These are phyloP conservation scores for Mesembryanthemum crystallinum DNA, from an alignment of 148 eudicot genomes.

Conservation along the genomic window DNA sequence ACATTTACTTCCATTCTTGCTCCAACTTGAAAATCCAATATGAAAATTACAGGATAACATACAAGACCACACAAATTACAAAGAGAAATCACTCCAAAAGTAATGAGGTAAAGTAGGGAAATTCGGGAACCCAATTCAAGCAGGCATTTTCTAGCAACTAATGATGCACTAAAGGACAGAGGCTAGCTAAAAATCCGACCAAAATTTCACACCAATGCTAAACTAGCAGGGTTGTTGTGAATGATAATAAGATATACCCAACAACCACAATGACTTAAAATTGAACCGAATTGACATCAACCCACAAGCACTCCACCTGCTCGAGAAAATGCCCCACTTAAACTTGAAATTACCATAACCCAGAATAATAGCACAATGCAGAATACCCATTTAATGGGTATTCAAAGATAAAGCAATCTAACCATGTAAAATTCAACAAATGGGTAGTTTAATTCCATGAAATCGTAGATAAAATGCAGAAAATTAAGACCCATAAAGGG, in stretches of 20 bases:
- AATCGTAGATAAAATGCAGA: neutral
- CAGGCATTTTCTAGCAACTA: neutral
- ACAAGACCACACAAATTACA: too few species aligned
- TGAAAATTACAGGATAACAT: too few species aligned
- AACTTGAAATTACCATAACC: neutral
- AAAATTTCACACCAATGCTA: neutral
- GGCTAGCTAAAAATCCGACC: neutral
- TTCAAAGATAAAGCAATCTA: neutral
- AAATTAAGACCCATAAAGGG: neutral
- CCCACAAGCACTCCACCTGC: slow-evolving; percentile 20
- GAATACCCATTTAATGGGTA: slow-evolving; percentile 4
- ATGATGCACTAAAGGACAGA: neutral
- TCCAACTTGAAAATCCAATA: too few species aligned
- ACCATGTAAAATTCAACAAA: neutral
- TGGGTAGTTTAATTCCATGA: neutral
- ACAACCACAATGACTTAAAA: neutral
- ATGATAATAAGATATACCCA: neutral
- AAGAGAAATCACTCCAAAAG: too few species aligned
- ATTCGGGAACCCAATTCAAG: too few species aligned
- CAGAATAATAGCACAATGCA: neutral
- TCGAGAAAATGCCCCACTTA: slow-evolving; percentile 27
- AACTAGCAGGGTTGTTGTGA: neutral
- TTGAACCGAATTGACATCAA: slow-evolving; percentile 3
- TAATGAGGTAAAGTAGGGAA: too few species aligned
- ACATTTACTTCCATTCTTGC: too few species aligned